These are phyloP conservation scores for Huntiella abstrusa DNA, from an alignment of 2,329 filamentous ascomycete species.

Conservation along the genomic window DNA sequence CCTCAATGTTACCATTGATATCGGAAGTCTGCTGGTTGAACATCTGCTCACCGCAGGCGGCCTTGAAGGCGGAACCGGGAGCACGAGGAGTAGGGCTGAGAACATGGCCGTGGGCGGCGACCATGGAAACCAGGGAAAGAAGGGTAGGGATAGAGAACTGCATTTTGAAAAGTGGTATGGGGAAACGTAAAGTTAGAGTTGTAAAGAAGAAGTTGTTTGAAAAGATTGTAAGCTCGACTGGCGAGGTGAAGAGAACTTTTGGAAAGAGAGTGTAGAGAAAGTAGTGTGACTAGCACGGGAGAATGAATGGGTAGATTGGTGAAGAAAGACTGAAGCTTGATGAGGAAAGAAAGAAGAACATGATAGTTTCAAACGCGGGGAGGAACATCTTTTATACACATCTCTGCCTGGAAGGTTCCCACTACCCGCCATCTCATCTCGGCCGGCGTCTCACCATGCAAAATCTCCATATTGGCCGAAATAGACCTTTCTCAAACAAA, in stretches of 20 bases:
- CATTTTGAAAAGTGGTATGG: slow-evolving; percentile 6
- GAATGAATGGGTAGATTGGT: background rate
- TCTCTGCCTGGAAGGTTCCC: too few species aligned
- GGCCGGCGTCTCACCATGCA: too few species aligned
- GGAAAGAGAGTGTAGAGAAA: slow-evolving; percentile 3
- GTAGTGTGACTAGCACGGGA: background rate
- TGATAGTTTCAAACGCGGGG: background rate
- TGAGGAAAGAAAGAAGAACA: background rate
- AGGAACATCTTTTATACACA: background rate
- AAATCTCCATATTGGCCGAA: too few species aligned
- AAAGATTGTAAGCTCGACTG: slow-evolving; percentile 1
- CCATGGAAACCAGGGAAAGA: slow-evolving; percentile 12
- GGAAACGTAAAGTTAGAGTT: background rate
- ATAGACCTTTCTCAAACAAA: too few species aligned
- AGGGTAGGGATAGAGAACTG: slow-evolving; percentile 6
- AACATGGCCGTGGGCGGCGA: slow-evolving; percentile 26
- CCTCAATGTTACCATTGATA: slow-evolving; percentile 22
- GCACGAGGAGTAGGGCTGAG: slow-evolving; percentile 22
- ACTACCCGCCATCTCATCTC: too few species aligned
- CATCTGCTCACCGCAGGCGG: slow-evolving; percentile 25
- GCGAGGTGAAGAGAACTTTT: background rate
- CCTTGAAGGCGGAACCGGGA: slow-evolving; percentile 24
- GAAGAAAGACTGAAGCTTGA: slow-evolving; percentile 7
- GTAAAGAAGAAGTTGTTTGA: background rate
- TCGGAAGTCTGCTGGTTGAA: slow-evolving; percentile 18